Evolutionary conservation across 495 filamentous ascomycete genomes (phyloP).

Genomic region (Emericellopsis terricola): DNA sequence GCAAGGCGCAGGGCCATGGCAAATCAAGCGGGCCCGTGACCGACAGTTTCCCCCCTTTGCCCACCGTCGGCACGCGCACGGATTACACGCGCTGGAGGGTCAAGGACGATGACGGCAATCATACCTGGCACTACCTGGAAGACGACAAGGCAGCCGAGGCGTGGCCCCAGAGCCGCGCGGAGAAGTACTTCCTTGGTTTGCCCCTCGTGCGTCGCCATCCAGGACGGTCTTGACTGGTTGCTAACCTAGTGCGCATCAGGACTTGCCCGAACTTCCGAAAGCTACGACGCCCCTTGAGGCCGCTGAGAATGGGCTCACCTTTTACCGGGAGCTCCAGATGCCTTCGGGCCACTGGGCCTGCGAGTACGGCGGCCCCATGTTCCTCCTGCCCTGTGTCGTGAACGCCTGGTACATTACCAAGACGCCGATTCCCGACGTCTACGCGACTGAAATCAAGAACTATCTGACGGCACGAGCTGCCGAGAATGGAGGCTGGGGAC

Average conservation of each 20-base stretch:
- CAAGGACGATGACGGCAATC: constrained; percentile 60
- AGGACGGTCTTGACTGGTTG: neutral
- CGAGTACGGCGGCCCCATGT: constrained; percentile 84
- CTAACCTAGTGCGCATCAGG: constrained; percentile 23
- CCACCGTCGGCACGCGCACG: constrained; percentile 32
- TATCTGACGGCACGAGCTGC: constrained; percentile 83
- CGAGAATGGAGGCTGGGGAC: constrained; percentile 87
- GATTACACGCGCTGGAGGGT: constrained; percentile 75
- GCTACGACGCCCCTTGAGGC: constrained; percentile 58
- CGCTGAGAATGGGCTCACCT: constrained; percentile 67
- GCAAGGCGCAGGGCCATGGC: no score
- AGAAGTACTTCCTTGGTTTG: constrained; percentile 70
- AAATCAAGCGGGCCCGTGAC: constrained; percentile 10
- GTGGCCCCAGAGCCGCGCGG: constrained; percentile 75
- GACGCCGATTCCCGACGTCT: constrained; percentile 65
- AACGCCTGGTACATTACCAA: constrained; percentile 84
- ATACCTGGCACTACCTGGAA: constrained; percentile 87
- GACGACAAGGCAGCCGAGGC: constrained; percentile 50
- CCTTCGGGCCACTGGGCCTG: constrained; percentile 87
- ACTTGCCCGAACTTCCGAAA: constrained; percentile 49
- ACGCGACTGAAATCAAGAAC: constrained; percentile 76
- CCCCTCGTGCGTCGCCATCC: constrained; percentile 14
- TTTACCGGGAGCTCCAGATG: constrained; percentile 81
- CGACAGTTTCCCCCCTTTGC: constrained; percentile 13
- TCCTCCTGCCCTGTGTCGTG: constrained; percentile 72